Conservation (phyloP, 129 eudicot species). For the Chrysanthemum seticuspe region DNA sequence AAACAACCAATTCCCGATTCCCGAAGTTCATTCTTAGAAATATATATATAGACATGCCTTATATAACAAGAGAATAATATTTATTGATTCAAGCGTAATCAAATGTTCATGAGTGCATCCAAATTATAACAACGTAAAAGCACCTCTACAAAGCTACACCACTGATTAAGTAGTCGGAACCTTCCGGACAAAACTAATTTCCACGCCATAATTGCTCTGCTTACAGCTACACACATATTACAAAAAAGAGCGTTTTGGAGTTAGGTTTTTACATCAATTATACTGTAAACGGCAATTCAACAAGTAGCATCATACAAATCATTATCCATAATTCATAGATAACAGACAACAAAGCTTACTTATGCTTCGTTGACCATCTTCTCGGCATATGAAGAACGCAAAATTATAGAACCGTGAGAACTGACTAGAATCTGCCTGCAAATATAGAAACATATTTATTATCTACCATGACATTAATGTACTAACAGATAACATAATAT, state of each 20-base stretch:
- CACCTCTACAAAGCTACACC: constrained; percentile 98
- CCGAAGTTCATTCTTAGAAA: not conserved
- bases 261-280: not conserved
- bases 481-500: not conserved
- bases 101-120: not conserved
- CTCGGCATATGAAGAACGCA: constrained; percentile 91
- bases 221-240: constrained; percentile 58
- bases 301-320: constrained; percentile 1
- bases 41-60: too few relatives aligned
- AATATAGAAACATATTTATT: not conserved
- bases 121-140: constrained; percentile 5
- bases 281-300: not conserved
- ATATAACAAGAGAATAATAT: too few relatives aligned
- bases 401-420: constrained; percentile 89
- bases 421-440: constrained; percentile 74
- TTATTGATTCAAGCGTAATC: not conserved
- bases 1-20: not conserved
- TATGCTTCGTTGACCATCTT: constrained; percentile 88
- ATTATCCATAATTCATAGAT: not conserved
- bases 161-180: constrained; percentile 86
- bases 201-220: constrained; percentile 91
- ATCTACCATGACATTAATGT: not conserved
- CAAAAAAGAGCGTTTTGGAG: not conserved
- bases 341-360: constrained; percentile 49
- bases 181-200: constrained; percentile 82